Evolutionary conservation across 75 land plant species (phyloP), one percentile per base, ranked within the genome.

Genomic region (Sequoia sempervirens): DNA sequence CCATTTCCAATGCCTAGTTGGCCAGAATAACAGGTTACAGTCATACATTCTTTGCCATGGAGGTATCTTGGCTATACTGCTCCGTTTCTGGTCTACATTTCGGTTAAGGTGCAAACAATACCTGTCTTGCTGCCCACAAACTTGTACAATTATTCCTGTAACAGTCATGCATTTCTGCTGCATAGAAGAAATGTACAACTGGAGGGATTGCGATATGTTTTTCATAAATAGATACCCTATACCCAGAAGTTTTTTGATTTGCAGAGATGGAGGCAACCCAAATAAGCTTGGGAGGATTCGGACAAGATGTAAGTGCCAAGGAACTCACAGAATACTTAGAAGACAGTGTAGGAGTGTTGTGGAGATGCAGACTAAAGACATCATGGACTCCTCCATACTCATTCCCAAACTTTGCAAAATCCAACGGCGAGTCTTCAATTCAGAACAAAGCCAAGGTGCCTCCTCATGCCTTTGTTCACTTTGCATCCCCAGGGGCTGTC

Each of bases 381-480:
- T 88, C 93, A 9, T 91, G 86, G 86, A 91, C 96, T 4, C 96
- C 95, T 41, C 91, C 88, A 2, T 85, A 88, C 1, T 85, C 92
- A 1, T 88, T 85, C 82, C 94, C 94, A 32, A 50, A 86, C 69
- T 92, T 88, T 81, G 28, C 80, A 34, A 41, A 6, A 2, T 34
- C 75, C 32, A 80, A 83, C 68, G 23, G 79, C 13, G 75, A 85
- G 41, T 45, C 70, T 28, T 58, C 20, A 4, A 32, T 75, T 14
- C 45, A 46, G 43, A 84, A 11, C 3, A 75, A 74, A 15, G 78
- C 80, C 12, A 87, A 86, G 52, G 91, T 90, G 37, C 82, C 86
- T 18, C 94, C 97, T 3, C 99, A 96, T 87, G 99, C 99, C 23
- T 96, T 96, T 82, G 91, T 96, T 8, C 99, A 96, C 83, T 96